These are phyloP conservation scores for Sporisorium sorghi DNA, from an alignment of 1,284 basidiomycete species.

Conservation along the genomic window DNA sequence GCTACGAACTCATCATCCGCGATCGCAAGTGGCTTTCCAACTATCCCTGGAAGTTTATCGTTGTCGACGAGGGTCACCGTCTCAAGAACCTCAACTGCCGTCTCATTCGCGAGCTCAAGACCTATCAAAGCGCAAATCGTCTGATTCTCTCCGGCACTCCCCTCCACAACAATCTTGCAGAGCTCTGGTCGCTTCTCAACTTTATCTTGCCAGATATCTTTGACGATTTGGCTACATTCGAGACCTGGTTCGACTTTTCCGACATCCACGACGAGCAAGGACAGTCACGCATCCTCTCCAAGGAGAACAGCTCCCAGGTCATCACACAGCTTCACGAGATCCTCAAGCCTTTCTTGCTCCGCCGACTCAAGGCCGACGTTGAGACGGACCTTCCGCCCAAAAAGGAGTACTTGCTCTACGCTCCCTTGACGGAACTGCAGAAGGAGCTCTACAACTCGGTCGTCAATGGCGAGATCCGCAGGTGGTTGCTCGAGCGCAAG, in stretches of 20 bases:
- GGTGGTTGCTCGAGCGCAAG: conserved; percentile 61
- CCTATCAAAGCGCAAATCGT: conserved; percentile 83
- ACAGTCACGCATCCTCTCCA: conserved; percentile 68
- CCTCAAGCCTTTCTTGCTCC: conserved; percentile 66
- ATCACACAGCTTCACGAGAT: conserved; percentile 66
- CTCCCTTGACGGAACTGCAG: conserved; percentile 84
- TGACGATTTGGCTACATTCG: conserved; percentile 87
- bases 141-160: conserved; percentile 95
- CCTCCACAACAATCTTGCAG: conserved; percentile 92
- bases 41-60: conserved; percentile 78
- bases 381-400: conserved; percentile 65
- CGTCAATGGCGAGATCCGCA: conserved; percentile 55
- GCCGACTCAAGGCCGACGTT: conserved; percentile 64
- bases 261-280: conserved; percentile 51
- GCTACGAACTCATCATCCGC: conserved; percentile 88
- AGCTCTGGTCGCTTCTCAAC: conserved; percentile 94
- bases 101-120: conserved; percentile 90
- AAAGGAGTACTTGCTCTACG: conserved; percentile 80
- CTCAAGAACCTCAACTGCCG: conserved; percentile 92
- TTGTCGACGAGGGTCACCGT: conserved; percentile 94
- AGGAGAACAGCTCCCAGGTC: conserved; percentile 74
- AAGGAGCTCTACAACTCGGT: conserved; percentile 82
- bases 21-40: conserved; percentile 58
- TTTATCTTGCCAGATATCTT: conserved; percentile 79
- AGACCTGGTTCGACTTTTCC: conserved; percentile 76